A percentile compares a stretch with the other conserved stretches of the same genome.
phyloP scores from a whole-genome alignment of 2,329 filamentous ascomycete species.

The Xylariaceae sp. region DNA sequence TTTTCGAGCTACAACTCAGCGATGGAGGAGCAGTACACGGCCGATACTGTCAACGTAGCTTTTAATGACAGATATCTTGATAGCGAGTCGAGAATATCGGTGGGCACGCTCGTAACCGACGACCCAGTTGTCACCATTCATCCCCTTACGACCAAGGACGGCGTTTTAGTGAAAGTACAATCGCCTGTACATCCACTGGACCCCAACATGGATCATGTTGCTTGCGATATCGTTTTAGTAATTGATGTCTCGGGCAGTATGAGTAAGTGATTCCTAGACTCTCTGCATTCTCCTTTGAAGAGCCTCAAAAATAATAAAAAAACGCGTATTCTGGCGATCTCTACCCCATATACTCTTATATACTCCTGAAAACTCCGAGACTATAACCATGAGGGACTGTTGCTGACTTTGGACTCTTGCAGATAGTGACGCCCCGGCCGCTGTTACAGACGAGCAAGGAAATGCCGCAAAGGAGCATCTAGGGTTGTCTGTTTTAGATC shows the following conservation, averaged over 20 bases:
- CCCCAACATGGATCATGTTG: constrained; percentile 46
- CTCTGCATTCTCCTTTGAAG: too few species aligned
- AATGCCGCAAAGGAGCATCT: constrained; percentile 46
- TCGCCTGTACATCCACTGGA: constrained; percentile 48
- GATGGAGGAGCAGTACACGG: background rate
- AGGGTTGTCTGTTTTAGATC: constrained; percentile 61
- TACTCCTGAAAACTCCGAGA: too few species aligned
- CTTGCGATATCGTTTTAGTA: constrained; percentile 66
- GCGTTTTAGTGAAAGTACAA: constrained; percentile 53
- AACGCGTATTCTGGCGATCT: too few species aligned
- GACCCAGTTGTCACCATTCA: constrained; percentile 43
- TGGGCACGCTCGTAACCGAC: background rate
- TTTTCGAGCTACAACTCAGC: background rate
- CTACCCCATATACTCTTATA: too few species aligned
- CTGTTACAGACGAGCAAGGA: constrained; percentile 45
- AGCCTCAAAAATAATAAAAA: too few species aligned
- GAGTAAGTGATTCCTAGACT: too few species aligned
- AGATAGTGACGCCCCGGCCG: constrained; percentile 51
- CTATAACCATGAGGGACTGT: too few species aligned
- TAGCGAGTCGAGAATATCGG: background rate
- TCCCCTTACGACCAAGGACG: constrained; percentile 45
- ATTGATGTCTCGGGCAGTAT: constrained; percentile 68
- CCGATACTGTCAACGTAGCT: background rate
- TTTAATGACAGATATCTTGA: background rate
- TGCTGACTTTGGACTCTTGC: too few species aligned